Evolutionary conservation across 495 filamentous ascomycete genomes (phyloP).

Genomic region (Pyrenula massariospora): DNA sequence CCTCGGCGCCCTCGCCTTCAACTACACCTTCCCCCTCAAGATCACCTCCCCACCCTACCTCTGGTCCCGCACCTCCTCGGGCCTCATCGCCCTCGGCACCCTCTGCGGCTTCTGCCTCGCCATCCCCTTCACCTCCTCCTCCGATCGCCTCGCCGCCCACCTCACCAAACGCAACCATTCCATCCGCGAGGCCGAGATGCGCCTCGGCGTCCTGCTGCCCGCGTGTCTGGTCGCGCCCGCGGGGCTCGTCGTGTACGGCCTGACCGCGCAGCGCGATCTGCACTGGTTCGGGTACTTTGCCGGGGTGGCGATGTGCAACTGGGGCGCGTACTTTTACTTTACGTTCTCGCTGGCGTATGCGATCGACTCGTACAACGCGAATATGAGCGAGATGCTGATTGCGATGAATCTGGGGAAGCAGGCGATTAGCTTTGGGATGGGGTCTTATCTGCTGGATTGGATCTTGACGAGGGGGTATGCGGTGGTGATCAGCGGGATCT

Average conservation of each 20-base stretch:
- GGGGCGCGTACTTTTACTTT: constrained; percentile 44
- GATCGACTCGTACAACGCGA: constrained; percentile 45
- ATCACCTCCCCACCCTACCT: constrained; percentile 44
- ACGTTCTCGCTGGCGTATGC: constrained; percentile 49
- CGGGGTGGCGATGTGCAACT: constrained; percentile 40
- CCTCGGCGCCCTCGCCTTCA: constrained; percentile 44
- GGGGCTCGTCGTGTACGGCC: constrained; percentile 42
- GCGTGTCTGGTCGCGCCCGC: constrained; percentile 41
- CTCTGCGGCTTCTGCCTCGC: constrained; percentile 39
- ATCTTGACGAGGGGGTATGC: constrained; percentile 42
- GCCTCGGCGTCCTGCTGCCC: constrained; percentile 41
- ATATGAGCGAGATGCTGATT: constrained; percentile 52
- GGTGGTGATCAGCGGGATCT: constrained; percentile 45
- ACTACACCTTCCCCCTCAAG: constrained; percentile 46
- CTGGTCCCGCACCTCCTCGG: constrained; percentile 43
- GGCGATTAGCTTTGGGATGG: constrained; percentile 50
- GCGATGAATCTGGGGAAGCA: constrained; percentile 60
- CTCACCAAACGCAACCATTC: constrained; percentile 40
- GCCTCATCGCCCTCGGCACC: constrained; percentile 42
- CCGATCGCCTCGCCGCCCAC: constrained; percentile 42
- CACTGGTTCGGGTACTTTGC: constrained; percentile 47
- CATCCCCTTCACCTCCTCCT: constrained; percentile 42
- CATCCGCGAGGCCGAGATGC: constrained; percentile 52
- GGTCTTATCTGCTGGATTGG: constrained; percentile 46
- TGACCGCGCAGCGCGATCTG: constrained; percentile 37